Percentiles rank a stretch among this genome's conserved stretches.
Conservation (phyloP, 2,329 filamentous ascomycete species). For the Pseudophaeomoniella oleicola region DNA sequence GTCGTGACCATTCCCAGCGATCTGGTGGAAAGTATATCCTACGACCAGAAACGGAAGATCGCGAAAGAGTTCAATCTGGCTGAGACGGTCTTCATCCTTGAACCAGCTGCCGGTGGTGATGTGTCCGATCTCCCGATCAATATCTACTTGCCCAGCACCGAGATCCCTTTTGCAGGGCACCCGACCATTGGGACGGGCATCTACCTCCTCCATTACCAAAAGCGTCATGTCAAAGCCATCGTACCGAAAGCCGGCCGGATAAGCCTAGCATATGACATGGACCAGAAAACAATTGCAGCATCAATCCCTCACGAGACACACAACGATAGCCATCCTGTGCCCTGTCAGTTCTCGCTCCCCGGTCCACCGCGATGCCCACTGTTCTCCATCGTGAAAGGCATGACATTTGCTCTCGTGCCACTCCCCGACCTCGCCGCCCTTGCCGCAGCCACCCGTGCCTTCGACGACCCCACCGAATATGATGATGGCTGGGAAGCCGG, state of each 20-base stretch:
- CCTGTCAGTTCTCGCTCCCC: background rate
- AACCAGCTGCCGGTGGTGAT: constrained; percentile 9
- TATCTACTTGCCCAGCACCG: constrained; percentile 36
- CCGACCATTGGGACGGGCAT: constrained; percentile 42
- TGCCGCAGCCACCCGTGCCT: constrained; percentile 16
- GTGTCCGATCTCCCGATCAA: constrained; percentile 20
- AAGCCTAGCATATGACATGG: background rate
- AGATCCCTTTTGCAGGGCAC: constrained; percentile 46
- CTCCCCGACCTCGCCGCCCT: constrained; percentile 48
- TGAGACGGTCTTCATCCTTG: constrained; percentile 41
- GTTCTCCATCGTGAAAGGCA: constrained; percentile 25
- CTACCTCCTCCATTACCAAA: constrained; percentile 18
- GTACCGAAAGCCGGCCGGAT: background rate
- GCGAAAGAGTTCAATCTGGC: constrained; percentile 44
- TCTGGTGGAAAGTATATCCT: constrained; percentile 17
- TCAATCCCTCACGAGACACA: constrained; percentile 16
- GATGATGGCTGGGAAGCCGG: constrained; percentile 18
- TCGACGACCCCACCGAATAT: constrained; percentile 4
- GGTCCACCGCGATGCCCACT: constrained; percentile 5
- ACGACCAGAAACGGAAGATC: constrained; percentile 37
- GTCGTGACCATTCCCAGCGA: constrained; percentile 32
- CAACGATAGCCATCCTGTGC: background rate
- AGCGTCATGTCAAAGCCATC: background rate
- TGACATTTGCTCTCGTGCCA: constrained; percentile 47
- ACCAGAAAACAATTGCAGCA: constrained; percentile 12